Conservation (phyloP, 768 basidiomycete genomes). For the Mycena belliarum region DNA sequence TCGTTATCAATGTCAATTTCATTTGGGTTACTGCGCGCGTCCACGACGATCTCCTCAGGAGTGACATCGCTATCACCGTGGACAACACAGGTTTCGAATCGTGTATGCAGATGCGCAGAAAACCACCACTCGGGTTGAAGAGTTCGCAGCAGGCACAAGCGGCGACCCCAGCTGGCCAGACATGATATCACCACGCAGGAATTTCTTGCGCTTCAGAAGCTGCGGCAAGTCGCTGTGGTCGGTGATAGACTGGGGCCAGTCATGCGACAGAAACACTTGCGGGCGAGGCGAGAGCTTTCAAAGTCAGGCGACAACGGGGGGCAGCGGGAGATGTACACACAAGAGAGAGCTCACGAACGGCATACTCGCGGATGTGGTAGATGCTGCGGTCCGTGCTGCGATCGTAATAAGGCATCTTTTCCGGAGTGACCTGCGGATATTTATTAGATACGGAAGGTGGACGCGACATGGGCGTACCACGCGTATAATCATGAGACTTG, state of each 20-base stretch:
- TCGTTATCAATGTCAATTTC: conserved; percentile 16
- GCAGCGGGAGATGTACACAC: conserved; percentile 36
- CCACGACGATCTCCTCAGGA: conserved; percentile 40
- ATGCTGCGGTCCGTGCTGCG: conserved; percentile 75
- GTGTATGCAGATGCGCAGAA: conserved; percentile 71
- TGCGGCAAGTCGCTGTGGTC: conserved; percentile 71
- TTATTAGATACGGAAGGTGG: not conserved
- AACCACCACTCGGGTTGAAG: conserved; percentile 74
- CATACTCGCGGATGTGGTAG: conserved; percentile 91
- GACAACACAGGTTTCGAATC: conserved; percentile 59
- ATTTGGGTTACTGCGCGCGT: conserved; percentile 22
- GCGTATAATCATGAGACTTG: conserved; percentile 73
- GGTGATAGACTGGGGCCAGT: conserved; percentile 91
- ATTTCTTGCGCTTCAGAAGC: conserved; percentile 77
- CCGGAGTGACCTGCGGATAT: conserved; percentile 66
- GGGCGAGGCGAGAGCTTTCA: conserved; percentile 56
- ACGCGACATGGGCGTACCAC: conserved; percentile 44
- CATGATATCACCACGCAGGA: conserved; percentile 72
- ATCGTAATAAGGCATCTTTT: conserved; percentile 84
- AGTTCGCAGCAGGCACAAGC: conserved; percentile 35
- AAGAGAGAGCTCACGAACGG: conserved; percentile 77
- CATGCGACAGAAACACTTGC: conserved; percentile 88
- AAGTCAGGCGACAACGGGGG: conserved; percentile 19
- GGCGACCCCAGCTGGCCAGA: conserved; percentile 82
- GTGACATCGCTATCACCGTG: conserved; percentile 42